Evolutionary conservation across 257 asterid genomes (phyloP), one percentile per base, ranked within the genome.

Genomic region (Fraxinus cuspidata): DNA sequence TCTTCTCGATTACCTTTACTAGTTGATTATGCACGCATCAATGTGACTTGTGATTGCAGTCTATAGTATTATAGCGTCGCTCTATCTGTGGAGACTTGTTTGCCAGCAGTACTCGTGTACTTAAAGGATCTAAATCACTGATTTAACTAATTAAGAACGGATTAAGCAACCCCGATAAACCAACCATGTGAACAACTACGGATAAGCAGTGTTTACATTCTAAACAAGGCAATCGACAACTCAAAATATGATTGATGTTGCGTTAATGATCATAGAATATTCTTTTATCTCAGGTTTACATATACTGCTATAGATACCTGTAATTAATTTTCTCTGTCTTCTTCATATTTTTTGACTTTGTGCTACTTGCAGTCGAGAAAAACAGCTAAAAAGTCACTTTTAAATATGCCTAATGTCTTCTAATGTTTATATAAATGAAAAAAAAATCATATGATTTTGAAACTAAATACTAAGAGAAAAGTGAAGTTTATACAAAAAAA

Each of bases 181-280:
- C 87, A 83, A 84, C 87, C 92, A 83, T 65, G 87, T 84, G 88
- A 74, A 51, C 65, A 66, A n/a, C 64, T 65, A 72, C 4, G 75
- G 82, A 37, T 72, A 71, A n/a, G 63, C 18, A 27, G 71, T 58
- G 15, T 72, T 40, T 21, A 76, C 56, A 51, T 74, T 74, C 76
- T 74, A 78, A 74, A 64, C 28, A 71, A 65, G 79, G 77, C 66
- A 84, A 19, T 53, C 53, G 23, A 40, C 25, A 34, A 25, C 70
- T 32, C 38, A 73, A 72, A 5, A 38, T 11, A 37, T 65, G 13
- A 53, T 72, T 40, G 18, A 16, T 60, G 77, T 44, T 42, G 42
- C 21, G 16, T 2, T n/a, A 51, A 0, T 44, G 19, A 37, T 70
- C 23, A 47, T 27, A 74, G 25, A 77, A n/a, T 76, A 73, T 34